Conservation (phyloP, 2,329 filamentous ascomycete species). For the Fusarium austroafricanum region DNA sequence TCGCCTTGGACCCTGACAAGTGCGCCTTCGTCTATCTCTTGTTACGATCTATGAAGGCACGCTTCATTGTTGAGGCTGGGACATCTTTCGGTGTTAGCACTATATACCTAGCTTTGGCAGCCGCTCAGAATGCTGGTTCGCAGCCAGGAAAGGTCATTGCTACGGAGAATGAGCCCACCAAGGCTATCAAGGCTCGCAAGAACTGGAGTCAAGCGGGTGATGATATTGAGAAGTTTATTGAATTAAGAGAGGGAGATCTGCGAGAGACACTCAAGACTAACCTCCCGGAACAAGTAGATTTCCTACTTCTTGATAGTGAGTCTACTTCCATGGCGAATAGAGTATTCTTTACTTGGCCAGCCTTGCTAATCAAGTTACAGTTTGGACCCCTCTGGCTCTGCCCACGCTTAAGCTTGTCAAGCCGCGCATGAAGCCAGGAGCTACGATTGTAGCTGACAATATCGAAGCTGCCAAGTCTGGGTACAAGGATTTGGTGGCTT, state of each 20-base stretch:
- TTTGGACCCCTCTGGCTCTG: slow-evolving; percentile 66
- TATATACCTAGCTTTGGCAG: slow-evolving; percentile 70
- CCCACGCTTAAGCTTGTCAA: slow-evolving; percentile 62
- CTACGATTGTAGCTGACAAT: slow-evolving; percentile 64
- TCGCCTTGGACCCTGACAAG: slow-evolving; percentile 70
- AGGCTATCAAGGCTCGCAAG: slow-evolving; percentile 62
- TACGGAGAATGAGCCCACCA: slow-evolving; percentile 68
- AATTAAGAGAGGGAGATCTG: slow-evolving; percentile 68
- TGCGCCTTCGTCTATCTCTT: slow-evolving; percentile 67
- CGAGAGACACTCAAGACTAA: slow-evolving; percentile 62
- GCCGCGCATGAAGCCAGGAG: slow-evolving; percentile 58
- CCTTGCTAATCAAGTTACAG: slow-evolving; percentile 47
- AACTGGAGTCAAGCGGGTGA: slow-evolving; percentile 65
- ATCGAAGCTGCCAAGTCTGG: slow-evolving; percentile 51
- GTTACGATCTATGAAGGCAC: slow-evolving; percentile 59
- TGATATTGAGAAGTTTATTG: slow-evolving; percentile 62
- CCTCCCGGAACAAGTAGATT: slow-evolving; percentile 62
- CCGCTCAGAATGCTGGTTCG: slow-evolving; percentile 57
- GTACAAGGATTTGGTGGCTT: slow-evolving; percentile 61
- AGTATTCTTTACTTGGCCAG: neutral
- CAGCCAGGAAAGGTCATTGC: slow-evolving; percentile 60
- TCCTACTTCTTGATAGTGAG: slow-evolving; percentile 71
- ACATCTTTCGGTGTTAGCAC: slow-evolving; percentile 72
- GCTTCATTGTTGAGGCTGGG: slow-evolving; percentile 68
- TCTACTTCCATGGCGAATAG: slow-evolving; percentile 13